Percentiles rank a stretch among this genome's conserved stretches.
phyloP scores from a whole-genome alignment of 805 yeast species.

The Nadsonia fulvescens region DNA sequence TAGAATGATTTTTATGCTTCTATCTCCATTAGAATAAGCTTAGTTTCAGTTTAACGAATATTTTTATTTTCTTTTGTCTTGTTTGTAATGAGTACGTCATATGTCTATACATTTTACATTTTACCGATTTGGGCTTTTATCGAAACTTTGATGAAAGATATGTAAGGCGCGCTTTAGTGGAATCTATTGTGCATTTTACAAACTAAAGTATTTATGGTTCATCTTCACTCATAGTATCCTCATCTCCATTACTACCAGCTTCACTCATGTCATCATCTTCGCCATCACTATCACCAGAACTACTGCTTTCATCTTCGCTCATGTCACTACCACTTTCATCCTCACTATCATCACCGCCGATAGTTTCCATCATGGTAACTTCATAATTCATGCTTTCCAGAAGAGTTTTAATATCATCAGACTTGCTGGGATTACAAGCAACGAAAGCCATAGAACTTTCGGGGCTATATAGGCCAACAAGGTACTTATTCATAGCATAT shows the following conservation, averaged over 20 bases:
- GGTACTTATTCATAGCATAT: constrained; percentile 34
- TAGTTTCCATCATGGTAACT: constrained; percentile 38
- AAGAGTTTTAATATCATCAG: constrained; percentile 26
- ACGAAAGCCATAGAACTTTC: constrained; percentile 41
- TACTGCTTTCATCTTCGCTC: constrained; percentile 14
- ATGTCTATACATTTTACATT: no score
- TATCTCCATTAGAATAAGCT: no score
- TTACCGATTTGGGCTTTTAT: no score
- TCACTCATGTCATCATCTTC: constrained; percentile 10
- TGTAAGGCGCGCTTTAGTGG: background rate
- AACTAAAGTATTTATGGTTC: no score
- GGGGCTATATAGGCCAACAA: constrained; percentile 37
- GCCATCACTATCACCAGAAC: constrained; percentile 12
- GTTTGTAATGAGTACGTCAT: no score
- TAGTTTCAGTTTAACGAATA: no score
- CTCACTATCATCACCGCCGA: constrained; percentile 16
- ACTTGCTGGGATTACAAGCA: constrained; percentile 55
- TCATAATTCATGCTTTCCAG: constrained; percentile 40
- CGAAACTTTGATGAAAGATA: background rate
- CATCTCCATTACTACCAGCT: constrained; percentile 7
- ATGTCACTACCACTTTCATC: constrained; percentile 10
- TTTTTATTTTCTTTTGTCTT: no score
- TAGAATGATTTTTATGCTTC: no score
- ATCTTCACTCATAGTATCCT: constrained; percentile 1
- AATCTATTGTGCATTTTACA: constrained; percentile 43